These are phyloP conservation scores for Pinus albicaulis DNA, from an alignment of 75 land plant species.

Conservation along the genomic window DNA sequence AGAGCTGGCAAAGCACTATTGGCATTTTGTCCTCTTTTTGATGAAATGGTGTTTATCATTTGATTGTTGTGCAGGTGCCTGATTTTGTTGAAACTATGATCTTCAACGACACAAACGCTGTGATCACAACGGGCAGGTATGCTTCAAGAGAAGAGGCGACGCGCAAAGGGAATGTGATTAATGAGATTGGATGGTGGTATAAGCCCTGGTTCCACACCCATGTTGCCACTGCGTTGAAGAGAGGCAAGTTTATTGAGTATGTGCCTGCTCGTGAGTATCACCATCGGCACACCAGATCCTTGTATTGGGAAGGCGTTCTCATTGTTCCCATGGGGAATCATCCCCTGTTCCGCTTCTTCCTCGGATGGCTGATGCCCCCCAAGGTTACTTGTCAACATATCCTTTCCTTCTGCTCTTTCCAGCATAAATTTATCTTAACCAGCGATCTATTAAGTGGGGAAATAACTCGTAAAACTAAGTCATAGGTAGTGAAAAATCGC, in stretches of 20 bases:
- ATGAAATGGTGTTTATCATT: not conserved
- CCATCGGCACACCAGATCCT: conserved; percentile 32
- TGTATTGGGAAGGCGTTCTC: conserved; percentile 37
- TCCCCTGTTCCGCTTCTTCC: conserved; percentile 25
- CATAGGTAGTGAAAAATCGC: too few relatives aligned
- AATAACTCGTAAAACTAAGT: too few relatives aligned
- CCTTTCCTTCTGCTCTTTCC: too few relatives aligned
- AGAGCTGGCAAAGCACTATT: too few relatives aligned
- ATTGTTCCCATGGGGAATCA: conserved; percentile 38
- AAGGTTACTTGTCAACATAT: conserved; percentile 6
- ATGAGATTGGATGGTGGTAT: conserved; percentile 31
- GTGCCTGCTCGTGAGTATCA: conserved; percentile 28
- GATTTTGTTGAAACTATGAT: conserved; percentile 33
- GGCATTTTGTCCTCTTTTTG: not conserved
- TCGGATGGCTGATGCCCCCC: conserved; percentile 44
- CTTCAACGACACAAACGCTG: conserved; percentile 17
- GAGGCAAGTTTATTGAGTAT: conserved; percentile 28
- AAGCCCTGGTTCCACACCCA: conserved; percentile 34
- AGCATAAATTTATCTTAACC: too few relatives aligned
- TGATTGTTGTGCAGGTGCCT: conserved; percentile 16
- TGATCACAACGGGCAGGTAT: conserved; percentile 36
- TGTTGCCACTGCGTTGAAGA: conserved; percentile 19
- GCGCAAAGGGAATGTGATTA: conserved; percentile 26
- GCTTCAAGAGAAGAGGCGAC: conserved; percentile 24
- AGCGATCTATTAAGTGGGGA: not conserved